Evolutionary conservation across 2,329 filamentous ascomycete species (phyloP).

Genomic region (Cytospora paraplurivora): DNA sequence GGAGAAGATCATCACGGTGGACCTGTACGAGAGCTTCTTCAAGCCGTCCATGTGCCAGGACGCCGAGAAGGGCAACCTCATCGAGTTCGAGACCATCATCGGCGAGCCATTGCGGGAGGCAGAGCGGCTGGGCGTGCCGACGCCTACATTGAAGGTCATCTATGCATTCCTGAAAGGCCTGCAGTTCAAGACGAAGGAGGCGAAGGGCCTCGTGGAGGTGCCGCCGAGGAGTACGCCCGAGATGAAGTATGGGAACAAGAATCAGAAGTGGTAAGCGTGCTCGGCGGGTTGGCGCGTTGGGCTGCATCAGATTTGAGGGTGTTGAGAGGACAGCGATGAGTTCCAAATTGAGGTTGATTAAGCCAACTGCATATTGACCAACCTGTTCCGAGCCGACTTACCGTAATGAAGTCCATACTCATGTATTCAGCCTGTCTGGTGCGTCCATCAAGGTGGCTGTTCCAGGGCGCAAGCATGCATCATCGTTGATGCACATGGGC

Average conservation of each 20-base stretch:
- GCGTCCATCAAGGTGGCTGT: too few species aligned
- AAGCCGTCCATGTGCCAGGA: constrained; percentile 58
- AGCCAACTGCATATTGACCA: too few species aligned
- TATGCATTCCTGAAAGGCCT: constrained; percentile 51
- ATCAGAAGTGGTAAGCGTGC: constrained; percentile 15
- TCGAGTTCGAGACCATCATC: constrained; percentile 58
- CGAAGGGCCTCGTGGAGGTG: constrained; percentile 41
- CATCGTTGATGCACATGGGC: too few species aligned
- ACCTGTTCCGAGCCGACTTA: too few species aligned
- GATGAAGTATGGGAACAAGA: constrained; percentile 31
- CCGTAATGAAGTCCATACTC: too few species aligned
- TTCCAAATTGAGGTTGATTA: neutral
- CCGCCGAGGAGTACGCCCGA: constrained; percentile 18
- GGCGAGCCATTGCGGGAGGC: constrained; percentile 59
- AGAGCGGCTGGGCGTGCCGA: constrained; percentile 48
- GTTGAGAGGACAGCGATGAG: neutral
- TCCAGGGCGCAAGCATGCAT: too few species aligned
- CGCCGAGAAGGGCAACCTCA: constrained; percentile 54
- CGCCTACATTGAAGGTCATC: constrained; percentile 51
- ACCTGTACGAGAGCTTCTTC: constrained; percentile 52
- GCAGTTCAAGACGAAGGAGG: constrained; percentile 51
- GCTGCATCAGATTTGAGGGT: neutral
- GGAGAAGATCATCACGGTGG: constrained; percentile 48
- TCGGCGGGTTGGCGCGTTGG: neutral
- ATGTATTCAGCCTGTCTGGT: too few species aligned